Conservation (phyloP, 202 grass and related monocot genomes). For the Tripidium arundinaceum region DNA sequence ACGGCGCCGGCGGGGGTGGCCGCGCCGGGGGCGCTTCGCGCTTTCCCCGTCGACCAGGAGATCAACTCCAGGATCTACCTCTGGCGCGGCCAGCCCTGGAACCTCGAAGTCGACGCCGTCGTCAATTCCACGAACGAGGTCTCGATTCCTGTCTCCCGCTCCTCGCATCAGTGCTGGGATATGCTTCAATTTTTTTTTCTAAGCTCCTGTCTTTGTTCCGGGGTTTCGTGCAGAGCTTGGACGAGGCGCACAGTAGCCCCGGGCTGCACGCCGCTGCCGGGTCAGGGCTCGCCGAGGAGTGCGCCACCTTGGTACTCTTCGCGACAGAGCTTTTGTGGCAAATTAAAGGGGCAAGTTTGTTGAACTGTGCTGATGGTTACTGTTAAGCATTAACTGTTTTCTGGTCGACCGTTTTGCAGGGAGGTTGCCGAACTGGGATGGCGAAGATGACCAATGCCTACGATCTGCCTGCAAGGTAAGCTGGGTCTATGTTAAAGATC, state of each 20-base stretch:
- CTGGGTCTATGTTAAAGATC: not conserved
- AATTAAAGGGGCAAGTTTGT: not conserved
- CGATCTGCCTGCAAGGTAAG: conserved; percentile 77
- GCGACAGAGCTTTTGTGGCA: not conserved
- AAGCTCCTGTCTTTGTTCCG: not conserved
- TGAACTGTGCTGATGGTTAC: not conserved
- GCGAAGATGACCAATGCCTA: conserved; percentile 83
- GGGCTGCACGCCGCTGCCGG: conserved; percentile 69
- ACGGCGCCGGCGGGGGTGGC: not conserved
- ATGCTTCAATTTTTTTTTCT: not conserved
- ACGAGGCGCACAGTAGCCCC: conserved; percentile 75
- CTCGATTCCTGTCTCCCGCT: not conserved
- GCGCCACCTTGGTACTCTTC: conserved; percentile 84
- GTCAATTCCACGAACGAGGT: conserved; percentile 97
- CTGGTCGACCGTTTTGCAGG: conserved; percentile 36
- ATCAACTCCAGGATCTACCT: conserved; percentile 88
- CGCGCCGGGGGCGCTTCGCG: conserved; percentile 25
- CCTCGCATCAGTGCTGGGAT: not conserved
- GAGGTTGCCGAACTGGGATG: conserved; percentile 84
- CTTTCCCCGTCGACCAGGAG: conserved; percentile 76
- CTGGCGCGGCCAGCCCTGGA: conserved; percentile 74
- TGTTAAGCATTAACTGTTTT: conserved; percentile 1
- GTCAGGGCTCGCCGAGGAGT: conserved; percentile 65
- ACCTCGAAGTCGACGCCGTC: conserved; percentile 78
- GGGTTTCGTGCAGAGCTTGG: conserved; percentile 56